Conservation (phyloP, 495 filamentous ascomycete species). For the Astrothelium subdiscretum region DNA sequence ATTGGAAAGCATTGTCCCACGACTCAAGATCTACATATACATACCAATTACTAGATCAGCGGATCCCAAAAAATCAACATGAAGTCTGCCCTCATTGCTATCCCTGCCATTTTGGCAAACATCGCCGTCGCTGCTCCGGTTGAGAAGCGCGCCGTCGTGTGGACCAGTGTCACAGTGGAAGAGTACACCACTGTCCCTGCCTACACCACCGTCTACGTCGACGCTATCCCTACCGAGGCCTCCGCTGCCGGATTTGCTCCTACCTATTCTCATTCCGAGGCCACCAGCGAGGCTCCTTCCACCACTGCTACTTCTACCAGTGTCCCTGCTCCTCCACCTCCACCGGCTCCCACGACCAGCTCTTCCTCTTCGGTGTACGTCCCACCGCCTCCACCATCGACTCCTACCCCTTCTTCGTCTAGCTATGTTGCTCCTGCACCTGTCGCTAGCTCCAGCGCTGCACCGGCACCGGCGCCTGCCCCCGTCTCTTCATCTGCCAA, state of each 20-base stretch:
- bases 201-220: slow-evolving; percentile 29
- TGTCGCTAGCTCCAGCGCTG: background rate
- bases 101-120: slow-evolving; percentile 1
- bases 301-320: background rate
- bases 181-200: slow-evolving; percentile 27
- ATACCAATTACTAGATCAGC: slow-evolving; percentile 1
- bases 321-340: background rate
- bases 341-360: background rate
- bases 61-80: slow-evolving; percentile 1
- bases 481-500: slow-evolving; percentile 1
- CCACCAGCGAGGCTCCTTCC: background rate
- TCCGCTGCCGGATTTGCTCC: background rate
- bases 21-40: background rate
- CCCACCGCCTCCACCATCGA: slow-evolving; percentile 4
- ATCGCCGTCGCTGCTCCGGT: slow-evolving; percentile 24
- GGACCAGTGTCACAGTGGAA: slow-evolving; percentile 25
- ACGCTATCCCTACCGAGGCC: slow-evolving; percentile 8
- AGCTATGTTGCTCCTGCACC: background rate
- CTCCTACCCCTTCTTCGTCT: background rate
- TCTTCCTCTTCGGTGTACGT: slow-evolving; percentile 1
- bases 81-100: slow-evolving; percentile 1
- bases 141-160: slow-evolving; percentile 28
- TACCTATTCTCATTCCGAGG: background rate
- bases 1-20: background rate
- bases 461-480: background rate